A percentile compares a stretch with the other conserved stretches of the same genome.
Evolutionary conservation across 371 early-diverging fungal genomes (phyloP).

Genomic region (Mortierella sp.): DNA sequence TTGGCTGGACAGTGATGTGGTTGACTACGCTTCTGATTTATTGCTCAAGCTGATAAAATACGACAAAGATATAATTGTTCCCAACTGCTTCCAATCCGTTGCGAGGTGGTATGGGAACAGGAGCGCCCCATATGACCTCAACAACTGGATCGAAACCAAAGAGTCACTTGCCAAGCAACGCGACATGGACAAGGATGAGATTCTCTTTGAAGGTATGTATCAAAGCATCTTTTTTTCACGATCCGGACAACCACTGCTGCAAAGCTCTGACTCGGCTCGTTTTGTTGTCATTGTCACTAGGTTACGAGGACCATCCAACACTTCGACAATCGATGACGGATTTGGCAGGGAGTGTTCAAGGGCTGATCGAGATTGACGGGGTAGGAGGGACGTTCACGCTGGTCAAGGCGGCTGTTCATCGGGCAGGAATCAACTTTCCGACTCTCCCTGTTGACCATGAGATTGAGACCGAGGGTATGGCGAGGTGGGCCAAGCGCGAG

Average conservation of each 20-base stretch:
- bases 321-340: constrained; percentile 65
- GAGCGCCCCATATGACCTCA: constrained; percentile 68
- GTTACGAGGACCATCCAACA: constrained; percentile 45
- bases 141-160: constrained; percentile 80
- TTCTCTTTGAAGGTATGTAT: constrained; percentile 62
- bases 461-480: constrained; percentile 85
- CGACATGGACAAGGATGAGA: constrained; percentile 62
- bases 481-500: constrained; percentile 77
- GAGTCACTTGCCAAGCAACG: constrained; percentile 66
- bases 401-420: constrained; percentile 78
- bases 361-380: constrained; percentile 71
- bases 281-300: constrained; percentile 12
- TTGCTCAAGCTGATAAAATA: constrained; percentile 70
- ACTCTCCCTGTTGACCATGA: constrained; percentile 71
- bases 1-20: constrained; percentile 82
- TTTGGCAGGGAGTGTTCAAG: constrained; percentile 42
- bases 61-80: constrained; percentile 76
- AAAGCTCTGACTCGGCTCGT: neutral
- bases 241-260: neutral
- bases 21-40: constrained; percentile 69
- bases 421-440: constrained; percentile 76
- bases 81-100: constrained; percentile 68
- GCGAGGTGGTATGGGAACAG: constrained; percentile 19
- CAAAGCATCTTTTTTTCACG: neutral
- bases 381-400: constrained; percentile 77